Evolutionary conservation across 768 basidiomycete species (phyloP).

Genomic region (Crepidotus variabilis): DNA sequence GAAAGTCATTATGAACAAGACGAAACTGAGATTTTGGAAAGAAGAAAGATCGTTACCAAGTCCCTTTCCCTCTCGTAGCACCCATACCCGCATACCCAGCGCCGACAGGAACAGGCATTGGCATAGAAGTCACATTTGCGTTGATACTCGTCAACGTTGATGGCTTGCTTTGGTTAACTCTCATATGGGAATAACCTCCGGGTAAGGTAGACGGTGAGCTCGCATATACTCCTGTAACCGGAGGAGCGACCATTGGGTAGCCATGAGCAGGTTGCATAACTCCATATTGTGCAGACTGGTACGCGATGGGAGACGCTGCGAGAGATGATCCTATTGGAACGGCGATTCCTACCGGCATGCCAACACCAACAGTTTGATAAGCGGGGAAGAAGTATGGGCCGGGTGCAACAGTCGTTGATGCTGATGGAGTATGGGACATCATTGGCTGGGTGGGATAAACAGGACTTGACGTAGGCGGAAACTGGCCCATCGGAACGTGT

Average conservation of each 20-base stretch:
- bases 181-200: slow-evolving; percentile 1
- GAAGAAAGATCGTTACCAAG: background rate
- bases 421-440: slow-evolving; percentile 8
- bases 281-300: slow-evolving; percentile 5
- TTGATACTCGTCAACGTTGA: background rate
- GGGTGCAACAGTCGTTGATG: slow-evolving; percentile 3
- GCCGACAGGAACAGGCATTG: slow-evolving; percentile 1
- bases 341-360: slow-evolving; percentile 18
- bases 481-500: background rate
- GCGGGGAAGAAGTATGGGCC: slow-evolving; percentile 20
- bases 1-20: background rate
- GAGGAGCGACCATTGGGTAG: slow-evolving; percentile 2
- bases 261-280: slow-evolving; percentile 1
- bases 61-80: background rate
- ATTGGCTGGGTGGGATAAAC: slow-evolving; percentile 4
- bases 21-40: background rate
- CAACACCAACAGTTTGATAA: slow-evolving; percentile 17
- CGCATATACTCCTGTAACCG: background rate
- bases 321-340: slow-evolving; percentile 1
- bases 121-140: background rate
- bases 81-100: slow-evolving; percentile 4
- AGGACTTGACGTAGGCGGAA: background rate
- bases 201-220: background rate
- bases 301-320: slow-evolving; percentile 5
- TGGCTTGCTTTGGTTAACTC: background rate